A percentile compares a stretch with the other conserved stretches of the same genome.
Evolutionary conservation across 163 green algal species (phyloP).

Genomic region (Scenedesmus sp.): DNA sequence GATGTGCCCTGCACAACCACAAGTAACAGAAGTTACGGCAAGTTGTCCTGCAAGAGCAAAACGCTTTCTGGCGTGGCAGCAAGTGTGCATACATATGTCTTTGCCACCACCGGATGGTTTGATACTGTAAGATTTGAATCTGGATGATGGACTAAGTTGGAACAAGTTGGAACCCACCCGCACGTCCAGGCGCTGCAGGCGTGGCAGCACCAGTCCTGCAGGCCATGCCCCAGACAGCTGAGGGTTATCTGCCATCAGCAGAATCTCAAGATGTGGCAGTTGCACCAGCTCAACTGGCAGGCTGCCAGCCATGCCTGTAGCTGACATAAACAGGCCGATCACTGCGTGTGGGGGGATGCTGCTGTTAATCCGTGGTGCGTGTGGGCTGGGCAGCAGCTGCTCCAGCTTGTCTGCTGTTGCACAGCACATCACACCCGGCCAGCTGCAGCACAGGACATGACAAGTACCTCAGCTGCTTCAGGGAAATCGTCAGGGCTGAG

Average conservation of each 20-base stretch:
- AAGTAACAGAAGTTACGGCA: neutral
- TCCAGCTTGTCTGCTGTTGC: neutral
- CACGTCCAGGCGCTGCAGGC: conserved; percentile 59
- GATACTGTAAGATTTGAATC: neutral
- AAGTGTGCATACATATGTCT: too few species aligned
- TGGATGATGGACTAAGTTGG: neutral
- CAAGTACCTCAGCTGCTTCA: neutral
- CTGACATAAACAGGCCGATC: conserved; percentile 5
- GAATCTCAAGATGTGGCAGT: conserved; percentile 40
- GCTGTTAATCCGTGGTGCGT: neutral
- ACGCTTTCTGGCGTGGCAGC: too few species aligned
- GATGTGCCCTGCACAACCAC: neutral
- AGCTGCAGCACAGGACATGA: conserved; percentile 12
- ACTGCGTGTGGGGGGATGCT: neutral
- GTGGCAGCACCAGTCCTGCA: neutral
- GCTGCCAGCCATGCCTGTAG: conserved; percentile 7
- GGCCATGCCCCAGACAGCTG: conserved; percentile 46
- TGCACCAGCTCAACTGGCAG: conserved; percentile 18
- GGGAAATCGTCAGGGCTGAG: too few species aligned
- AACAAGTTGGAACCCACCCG: conserved; percentile 37
- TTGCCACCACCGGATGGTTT: too few species aligned
- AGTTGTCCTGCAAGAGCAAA: neutral
- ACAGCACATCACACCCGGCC: conserved; percentile 28
- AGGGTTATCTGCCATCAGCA: conserved; percentile 57
- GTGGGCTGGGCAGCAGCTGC: neutral